A percentile compares a stretch with the other conserved stretches of the same genome.
Conservation (phyloP, 1,284 basidiomycete genomes). For the Taiwanofungus camphoratus region DNA sequence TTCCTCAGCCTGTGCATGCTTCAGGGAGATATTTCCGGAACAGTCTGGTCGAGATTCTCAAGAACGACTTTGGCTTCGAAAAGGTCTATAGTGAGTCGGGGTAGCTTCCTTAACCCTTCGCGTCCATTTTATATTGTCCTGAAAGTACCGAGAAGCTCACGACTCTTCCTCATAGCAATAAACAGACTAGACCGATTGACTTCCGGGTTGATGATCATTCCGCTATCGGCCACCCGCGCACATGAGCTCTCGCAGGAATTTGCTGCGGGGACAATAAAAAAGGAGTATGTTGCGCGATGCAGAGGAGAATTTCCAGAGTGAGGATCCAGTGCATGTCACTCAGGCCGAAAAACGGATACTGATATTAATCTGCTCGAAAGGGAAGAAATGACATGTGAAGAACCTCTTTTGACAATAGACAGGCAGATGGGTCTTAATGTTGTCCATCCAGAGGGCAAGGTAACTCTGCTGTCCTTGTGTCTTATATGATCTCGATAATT, state of each 20-base stretch:
- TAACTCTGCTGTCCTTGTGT: conserved; percentile 27
- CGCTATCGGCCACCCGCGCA: conserved; percentile 71
- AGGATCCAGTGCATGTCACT: conserved; percentile 22
- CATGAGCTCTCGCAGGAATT: conserved; percentile 79
- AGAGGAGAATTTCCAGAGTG: conserved; percentile 80
- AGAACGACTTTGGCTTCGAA: conserved; percentile 77
- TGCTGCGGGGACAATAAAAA: conserved; percentile 71
- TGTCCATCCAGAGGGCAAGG: conserved; percentile 91
- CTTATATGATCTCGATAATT: background rate
- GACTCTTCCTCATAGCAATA: conserved; percentile 53
- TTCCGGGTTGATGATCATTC: conserved; percentile 94
- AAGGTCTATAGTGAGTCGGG: conserved; percentile 74
- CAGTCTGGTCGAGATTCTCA: conserved; percentile 84
- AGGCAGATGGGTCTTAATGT: conserved; percentile 95
- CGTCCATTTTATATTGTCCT: background rate
- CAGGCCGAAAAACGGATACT: too few species aligned
- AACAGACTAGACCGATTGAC: conserved; percentile 95
- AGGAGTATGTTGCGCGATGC: conserved; percentile 89
- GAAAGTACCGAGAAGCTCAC: too few species aligned
- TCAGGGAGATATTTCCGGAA: conserved; percentile 87
- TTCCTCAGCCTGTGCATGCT: conserved; percentile 78
- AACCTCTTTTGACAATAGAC: conserved; percentile 90
- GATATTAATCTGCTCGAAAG: conserved; percentile 31
- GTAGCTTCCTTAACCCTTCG: background rate
- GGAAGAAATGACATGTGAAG: conserved; percentile 75